Conservation (phyloP, 2,329 filamentous ascomycete genomes). For the Xylaria multiplex region DNA sequence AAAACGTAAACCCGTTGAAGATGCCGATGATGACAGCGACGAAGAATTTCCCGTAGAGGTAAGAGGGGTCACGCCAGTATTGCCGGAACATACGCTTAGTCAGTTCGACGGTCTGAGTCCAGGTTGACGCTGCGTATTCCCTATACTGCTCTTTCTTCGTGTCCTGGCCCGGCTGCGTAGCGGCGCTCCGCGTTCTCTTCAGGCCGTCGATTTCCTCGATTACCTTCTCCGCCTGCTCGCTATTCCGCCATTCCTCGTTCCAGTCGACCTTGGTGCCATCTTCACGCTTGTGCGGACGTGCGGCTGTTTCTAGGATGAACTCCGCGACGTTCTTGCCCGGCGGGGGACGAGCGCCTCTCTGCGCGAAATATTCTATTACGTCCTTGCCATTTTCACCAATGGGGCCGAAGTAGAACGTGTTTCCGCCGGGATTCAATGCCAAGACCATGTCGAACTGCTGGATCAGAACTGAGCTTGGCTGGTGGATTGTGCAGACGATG, state of each 20-base stretch:
- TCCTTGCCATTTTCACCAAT: slow-evolving; percentile 73
- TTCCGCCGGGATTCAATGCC: slow-evolving; percentile 73
- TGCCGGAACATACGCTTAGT: slow-evolving; percentile 76
- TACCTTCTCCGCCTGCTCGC: slow-evolving; percentile 67
- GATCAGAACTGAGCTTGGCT: slow-evolving; percentile 74
- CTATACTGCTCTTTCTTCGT: slow-evolving; percentile 57
- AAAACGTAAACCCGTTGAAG: slow-evolving; percentile 85
- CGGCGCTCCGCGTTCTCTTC: slow-evolving; percentile 51
- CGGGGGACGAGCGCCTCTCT: slow-evolving; percentile 73
- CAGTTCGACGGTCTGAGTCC: slow-evolving; percentile 70
- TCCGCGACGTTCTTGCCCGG: slow-evolving; percentile 62
- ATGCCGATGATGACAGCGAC: slow-evolving; percentile 75
- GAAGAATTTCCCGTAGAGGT: slow-evolving; percentile 81
- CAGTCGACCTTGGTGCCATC: slow-evolving; percentile 66
- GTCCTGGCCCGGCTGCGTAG: slow-evolving; percentile 23
- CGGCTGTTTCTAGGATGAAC: slow-evolving; percentile 59
- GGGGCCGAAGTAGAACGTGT: slow-evolving; percentile 78
- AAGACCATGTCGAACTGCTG: slow-evolving; percentile 80
- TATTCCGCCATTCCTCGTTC: slow-evolving; percentile 79
- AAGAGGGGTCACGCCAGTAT: slow-evolving; percentile 80
- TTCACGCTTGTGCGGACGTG: slow-evolving; percentile 49
- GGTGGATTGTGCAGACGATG: slow-evolving; percentile 79
- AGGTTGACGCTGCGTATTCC: slow-evolving; percentile 74
- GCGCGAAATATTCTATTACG: slow-evolving; percentile 74
- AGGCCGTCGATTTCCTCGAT: slow-evolving; percentile 73